Evolutionary conservation across 441 rosid species (phyloP).

Genomic region (Gossypium aridum): DNA sequence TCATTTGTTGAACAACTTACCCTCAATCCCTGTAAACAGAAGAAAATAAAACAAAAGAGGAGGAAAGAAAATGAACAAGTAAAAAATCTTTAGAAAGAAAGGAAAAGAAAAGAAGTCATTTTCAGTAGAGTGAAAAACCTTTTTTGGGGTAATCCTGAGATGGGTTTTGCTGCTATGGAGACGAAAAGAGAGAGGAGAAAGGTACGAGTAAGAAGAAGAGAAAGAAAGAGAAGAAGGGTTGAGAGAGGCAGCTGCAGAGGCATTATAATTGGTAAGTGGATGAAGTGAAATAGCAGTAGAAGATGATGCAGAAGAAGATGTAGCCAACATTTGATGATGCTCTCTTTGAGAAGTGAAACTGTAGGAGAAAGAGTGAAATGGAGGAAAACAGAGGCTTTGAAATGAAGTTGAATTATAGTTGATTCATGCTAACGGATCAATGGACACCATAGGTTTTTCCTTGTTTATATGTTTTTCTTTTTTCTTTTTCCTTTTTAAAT

Average conservation of each 20-base stretch:
- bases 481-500: too few species aligned
- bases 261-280: slow-evolving; percentile 17
- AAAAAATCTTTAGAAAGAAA: neutral
- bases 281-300: slow-evolving; percentile 17
- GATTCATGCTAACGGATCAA: slow-evolving; percentile 20
- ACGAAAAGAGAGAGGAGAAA: slow-evolving; percentile 21
- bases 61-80: neutral
- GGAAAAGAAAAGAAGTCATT: neutral
- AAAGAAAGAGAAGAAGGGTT: slow-evolving; percentile 16
- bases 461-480: neutral
- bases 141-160: slow-evolving; percentile 21
- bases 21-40: slow-evolving; percentile 28
- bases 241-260: slow-evolving; percentile 17
- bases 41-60: neutral
- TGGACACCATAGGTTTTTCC: slow-evolving; percentile 29
- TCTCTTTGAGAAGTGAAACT: neutral
- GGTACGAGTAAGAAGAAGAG: slow-evolving; percentile 7
- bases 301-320: neutral
- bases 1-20: slow-evolving; percentile 47
- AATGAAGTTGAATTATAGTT: neutral
- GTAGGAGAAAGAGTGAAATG: neutral
- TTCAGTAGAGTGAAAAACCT: slow-evolving; percentile 21
- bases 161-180: slow-evolving; percentile 11
- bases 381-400: neutral
- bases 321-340: slow-evolving; percentile 16